Conservation (phyloP, 805 yeast species). For the Wickerhamomyces xylosicus region DNA sequence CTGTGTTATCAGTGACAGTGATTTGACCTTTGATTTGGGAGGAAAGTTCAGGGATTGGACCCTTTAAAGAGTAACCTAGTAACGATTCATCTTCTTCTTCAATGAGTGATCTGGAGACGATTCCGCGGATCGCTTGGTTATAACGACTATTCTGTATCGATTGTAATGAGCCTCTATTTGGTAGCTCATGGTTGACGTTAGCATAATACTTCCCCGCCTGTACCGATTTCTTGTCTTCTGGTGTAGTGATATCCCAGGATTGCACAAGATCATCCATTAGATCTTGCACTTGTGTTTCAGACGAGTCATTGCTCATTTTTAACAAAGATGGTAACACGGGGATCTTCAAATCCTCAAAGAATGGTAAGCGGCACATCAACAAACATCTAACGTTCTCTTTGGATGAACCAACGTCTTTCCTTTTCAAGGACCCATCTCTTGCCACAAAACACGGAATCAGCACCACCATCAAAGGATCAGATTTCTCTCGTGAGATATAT, state of each 20-base stretch:
- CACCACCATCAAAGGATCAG: slow-evolving; percentile 43
- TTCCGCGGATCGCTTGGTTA: slow-evolving; percentile 9
- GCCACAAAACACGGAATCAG: slow-evolving; percentile 37
- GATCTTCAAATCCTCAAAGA: slow-evolving; percentile 61
- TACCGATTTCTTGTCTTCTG: slow-evolving; percentile 16
- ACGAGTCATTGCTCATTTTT: slow-evolving; percentile 20
- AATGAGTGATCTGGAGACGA: slow-evolving; percentile 7
- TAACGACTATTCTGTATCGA: slow-evolving; percentile 17
- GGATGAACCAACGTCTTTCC: slow-evolving; percentile 12
- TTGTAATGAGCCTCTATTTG: slow-evolving; percentile 5
- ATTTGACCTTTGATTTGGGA: slow-evolving; percentile 12
- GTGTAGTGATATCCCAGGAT: slow-evolving; percentile 29
- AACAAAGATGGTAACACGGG: slow-evolving; percentile 36
- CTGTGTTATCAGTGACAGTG: slow-evolving; percentile 9
- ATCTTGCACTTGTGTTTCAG: slow-evolving; percentile 27
- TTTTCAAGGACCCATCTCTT: slow-evolving; percentile 10
- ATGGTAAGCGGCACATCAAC: slow-evolving; percentile 50
- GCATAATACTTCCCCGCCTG: slow-evolving; percentile 5
- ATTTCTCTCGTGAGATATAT: slow-evolving; percentile 38
- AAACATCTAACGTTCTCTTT: slow-evolving; percentile 29
- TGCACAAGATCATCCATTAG: slow-evolving; percentile 35
- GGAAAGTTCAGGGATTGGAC: slow-evolving; percentile 21
- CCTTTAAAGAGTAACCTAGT: slow-evolving; percentile 8
- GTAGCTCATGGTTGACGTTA: slow-evolving; percentile 15
- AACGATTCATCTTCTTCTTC: slow-evolving; percentile 1